Conservation (phyloP, 805 yeast species). For the Ogataea nakhonphanomensis region DNA sequence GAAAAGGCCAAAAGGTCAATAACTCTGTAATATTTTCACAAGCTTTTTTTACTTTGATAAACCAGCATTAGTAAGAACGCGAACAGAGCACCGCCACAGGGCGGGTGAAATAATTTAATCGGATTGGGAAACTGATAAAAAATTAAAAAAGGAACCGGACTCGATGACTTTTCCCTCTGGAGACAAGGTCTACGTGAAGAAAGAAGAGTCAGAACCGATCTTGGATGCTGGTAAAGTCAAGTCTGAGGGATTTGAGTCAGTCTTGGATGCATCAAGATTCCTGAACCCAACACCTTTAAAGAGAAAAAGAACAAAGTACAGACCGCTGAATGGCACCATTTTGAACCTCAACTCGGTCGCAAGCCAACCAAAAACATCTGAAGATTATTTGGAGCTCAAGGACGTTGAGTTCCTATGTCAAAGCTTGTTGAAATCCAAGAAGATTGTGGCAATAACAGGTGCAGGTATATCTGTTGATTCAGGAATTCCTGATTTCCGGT, state of each 20-base stretch:
- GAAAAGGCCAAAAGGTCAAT: no score
- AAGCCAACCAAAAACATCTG: slow-evolving; percentile 22
- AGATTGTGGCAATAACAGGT: slow-evolving; percentile 69
- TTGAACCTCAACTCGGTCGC: slow-evolving; percentile 35
- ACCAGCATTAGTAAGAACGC: not conserved
- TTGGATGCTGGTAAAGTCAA: not conserved
- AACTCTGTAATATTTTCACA: not conserved
- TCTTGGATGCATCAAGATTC: not conserved
- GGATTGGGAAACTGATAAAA: slow-evolving; percentile 11
- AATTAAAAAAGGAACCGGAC: slow-evolving; percentile 1
- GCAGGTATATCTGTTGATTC: slow-evolving; percentile 91
- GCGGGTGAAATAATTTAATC: slow-evolving; percentile 6
- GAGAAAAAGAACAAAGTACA: slow-evolving; percentile 43
- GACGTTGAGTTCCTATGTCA: slow-evolving; percentile 50
- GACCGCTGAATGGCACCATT: slow-evolving; percentile 46
- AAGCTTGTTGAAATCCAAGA: slow-evolving; percentile 52
- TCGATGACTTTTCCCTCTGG: slow-evolving; percentile 1
- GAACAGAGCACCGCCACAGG: slow-evolving; percentile 2
- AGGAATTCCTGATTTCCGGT: slow-evolving; percentile 79
- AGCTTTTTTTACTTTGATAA: slow-evolving; percentile 3
- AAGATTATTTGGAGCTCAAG: slow-evolving; percentile 35
- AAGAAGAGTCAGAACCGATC: slow-evolving; percentile 2
- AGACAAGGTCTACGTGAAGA: not conserved
- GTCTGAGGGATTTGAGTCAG: not conserved
- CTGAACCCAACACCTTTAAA: slow-evolving; percentile 22